Evolutionary conservation across 2,329 filamentous ascomycete genomes (phyloP), one percentile per base, ranked within the genome.

Genomic region (Botrytis squamosa): DNA sequence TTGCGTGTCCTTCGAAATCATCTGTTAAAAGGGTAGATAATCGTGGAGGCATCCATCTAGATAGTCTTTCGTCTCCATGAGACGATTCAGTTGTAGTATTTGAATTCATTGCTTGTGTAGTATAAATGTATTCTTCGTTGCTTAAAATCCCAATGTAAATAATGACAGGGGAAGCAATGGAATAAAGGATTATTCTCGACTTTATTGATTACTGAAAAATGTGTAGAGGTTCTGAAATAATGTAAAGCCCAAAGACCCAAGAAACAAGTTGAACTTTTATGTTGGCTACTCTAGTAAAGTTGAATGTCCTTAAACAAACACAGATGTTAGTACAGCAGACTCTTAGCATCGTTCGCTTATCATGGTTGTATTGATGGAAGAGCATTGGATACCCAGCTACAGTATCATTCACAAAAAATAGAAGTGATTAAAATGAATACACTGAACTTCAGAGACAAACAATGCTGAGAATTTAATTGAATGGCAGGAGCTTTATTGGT

Each of bases 401-500:
- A 16, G n/a, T 18, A 29, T 55, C 0, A 29, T 55, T 29, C n/a
- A 55, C n/a, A 55, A 6, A 55, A 18, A 16, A 29, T 2, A 3
- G 6, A 18, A 55, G n/a, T 55, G 5, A 29, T 55, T 18, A 1
- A 55, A 18, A 55, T n/a, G 14, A 29, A 29, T 29, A 29, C 14
- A 29, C 5, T 18, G 6, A n/a, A 29, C 0, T 55, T 16, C 14
- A 29, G 3, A 18, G 12, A 55, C 4, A 1, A 2, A 25, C 2
- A 6, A n/a, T 14, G 10, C 8, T n/a, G 10, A 6, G 14, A n/a
- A 29, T 4, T 16, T 18, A 2, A 52, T 52, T 52, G 49, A 14
- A n/a, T n/a, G 25, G 49, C 5, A n/a, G 49, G 4, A n/a, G 16
- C 4, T 0, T n/a, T n/a, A 1, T n/a, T 14, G 5, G 2, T n/a